phyloP scores from a whole-genome alignment of 1,139 yeast genomes.

The Fermentozyma sake region DNA sequence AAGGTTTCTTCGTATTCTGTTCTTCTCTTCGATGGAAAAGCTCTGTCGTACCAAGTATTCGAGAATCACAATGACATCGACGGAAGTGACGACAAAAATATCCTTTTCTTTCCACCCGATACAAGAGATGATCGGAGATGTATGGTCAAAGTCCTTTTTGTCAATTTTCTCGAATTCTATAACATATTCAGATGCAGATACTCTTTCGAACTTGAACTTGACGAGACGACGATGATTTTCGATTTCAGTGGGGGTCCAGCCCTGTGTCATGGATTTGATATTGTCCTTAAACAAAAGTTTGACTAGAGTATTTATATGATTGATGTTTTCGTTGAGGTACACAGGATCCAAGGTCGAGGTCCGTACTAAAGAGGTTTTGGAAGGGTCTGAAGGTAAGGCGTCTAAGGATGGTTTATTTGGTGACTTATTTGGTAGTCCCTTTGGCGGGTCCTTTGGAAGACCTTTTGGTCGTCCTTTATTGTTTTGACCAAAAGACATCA shows the following conservation, averaged over 20 bases:
- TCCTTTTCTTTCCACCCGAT: conserved; percentile 55
- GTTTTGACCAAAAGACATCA: too few relatives aligned
- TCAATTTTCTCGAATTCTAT: conserved; percentile 23
- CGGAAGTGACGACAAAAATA: conserved; percentile 57
- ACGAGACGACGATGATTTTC: conserved; percentile 32
- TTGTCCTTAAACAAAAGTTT: conserved; percentile 8
- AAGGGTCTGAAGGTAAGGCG: too few relatives aligned
- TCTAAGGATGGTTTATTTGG: too few relatives aligned
- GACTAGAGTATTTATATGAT: conserved; percentile 7
- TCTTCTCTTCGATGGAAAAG: conserved; percentile 65
- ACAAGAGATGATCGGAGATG: conserved; percentile 48
- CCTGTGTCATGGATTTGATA: conserved; percentile 19
- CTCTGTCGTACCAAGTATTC: conserved; percentile 55
- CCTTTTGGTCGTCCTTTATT: too few relatives aligned
- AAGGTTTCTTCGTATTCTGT: conserved; percentile 62
- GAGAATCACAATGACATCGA: conserved; percentile 55
- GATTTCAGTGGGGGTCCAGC: conserved; percentile 33
- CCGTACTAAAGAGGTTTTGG: conserved; percentile 5
- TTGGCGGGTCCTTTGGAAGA: too few relatives aligned
- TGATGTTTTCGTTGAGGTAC: conserved; percentile 4
- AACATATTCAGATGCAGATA: conserved; percentile 18
- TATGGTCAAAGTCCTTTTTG: conserved; percentile 18
- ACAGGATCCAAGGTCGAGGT: conserved; percentile 9
- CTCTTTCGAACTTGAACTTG: conserved; percentile 22
- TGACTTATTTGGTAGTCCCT: too few relatives aligned